Evolutionary conservation across 257 asterid species (phyloP), one percentile per base, ranked within the genome.

Genomic region (Petunia secreta): DNA sequence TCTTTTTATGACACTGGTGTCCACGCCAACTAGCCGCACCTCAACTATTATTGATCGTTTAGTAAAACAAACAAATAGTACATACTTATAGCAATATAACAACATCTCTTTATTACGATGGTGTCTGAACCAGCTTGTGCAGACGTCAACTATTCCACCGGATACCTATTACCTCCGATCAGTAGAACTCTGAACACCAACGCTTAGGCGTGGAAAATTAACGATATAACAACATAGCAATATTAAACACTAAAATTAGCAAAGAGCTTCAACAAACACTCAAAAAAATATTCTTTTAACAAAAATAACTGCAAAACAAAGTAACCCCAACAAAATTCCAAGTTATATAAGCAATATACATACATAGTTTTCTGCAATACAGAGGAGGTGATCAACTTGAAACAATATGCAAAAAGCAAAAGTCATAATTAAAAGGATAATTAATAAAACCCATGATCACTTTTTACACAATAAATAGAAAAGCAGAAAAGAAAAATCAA

Each of bases 201-300:
- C 25, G 25, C 25, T 25, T 25, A 25, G 25, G 25, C 25, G 25
- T 25, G 25, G 25, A 25, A 25, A 25, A 25, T 10, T 52, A 8
- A 52, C 57, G 11, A 10, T 52, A 10, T 13, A 52, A 52, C 13
- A 52, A 52, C 5, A 52, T 52, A 52, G 9, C 57, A 52, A 52
- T 5, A 15, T 52, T 52, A 71, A 48, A 48, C 43, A 71, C 77
- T 71, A 71, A 48, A 71, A 48, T 71, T 48, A 71, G 43, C 77
- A 71, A 71, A 25, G 25, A 25, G 25, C 25, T 25, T 25, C 57
- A 52, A 52, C 57, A 52, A 25, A 25, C 25, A 25, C 25, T 25
- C 25, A 71, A 8, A 34, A 34, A 71, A 14, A 7, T 60, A 48
- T 34, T 71, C 6, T 48, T 71, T 71, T 44, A 52, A 71, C 77